Evolutionary conservation across 805 yeast genomes (phyloP).

Genomic region (Candida tammaniensis): DNA sequence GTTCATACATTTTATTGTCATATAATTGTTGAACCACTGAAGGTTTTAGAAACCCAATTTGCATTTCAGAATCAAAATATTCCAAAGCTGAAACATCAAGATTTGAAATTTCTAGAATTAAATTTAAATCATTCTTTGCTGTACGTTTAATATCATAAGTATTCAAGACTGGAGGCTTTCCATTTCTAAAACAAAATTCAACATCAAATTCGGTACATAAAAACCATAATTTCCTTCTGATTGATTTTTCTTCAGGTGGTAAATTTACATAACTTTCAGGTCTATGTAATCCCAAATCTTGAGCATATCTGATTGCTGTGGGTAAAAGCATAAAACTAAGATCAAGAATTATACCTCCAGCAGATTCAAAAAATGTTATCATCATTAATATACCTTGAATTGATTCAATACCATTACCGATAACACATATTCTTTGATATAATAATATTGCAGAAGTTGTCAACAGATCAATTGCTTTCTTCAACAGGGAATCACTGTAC

Average conservation of each 20-base stretch:
- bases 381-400: constrained; percentile 52
- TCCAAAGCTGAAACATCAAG: constrained; percentile 1
- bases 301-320: constrained; percentile 37
- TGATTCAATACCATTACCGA: constrained; percentile 50
- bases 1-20: not conserved
- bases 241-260: constrained; percentile 16
- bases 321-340: constrained; percentile 27
- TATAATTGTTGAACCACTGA: constrained; percentile 2
- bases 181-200: constrained; percentile 36
- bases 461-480: constrained; percentile 14
- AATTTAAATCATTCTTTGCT: constrained; percentile 5
- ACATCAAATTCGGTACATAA: constrained; percentile 32
- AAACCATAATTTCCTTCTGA: constrained; percentile 33
- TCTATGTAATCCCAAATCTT: constrained; percentile 40
- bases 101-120: not conserved
- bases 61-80: constrained; percentile 7
- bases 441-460: constrained; percentile 40
- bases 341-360: constrained; percentile 20
- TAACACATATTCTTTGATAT: constrained; percentile 47
- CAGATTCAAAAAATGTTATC: constrained; percentile 32
- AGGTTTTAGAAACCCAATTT: constrained; percentile 4
- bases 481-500: constrained; percentile 12
- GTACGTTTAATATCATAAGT: constrained; percentile 1
- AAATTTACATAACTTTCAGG: constrained; percentile 24
- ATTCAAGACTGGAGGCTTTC: constrained; percentile 37